Base-by-base conservation (phyloP, 1,284 basidiomycete genomes). In the Ceratorhiza oryzae-sativae region DNA sequence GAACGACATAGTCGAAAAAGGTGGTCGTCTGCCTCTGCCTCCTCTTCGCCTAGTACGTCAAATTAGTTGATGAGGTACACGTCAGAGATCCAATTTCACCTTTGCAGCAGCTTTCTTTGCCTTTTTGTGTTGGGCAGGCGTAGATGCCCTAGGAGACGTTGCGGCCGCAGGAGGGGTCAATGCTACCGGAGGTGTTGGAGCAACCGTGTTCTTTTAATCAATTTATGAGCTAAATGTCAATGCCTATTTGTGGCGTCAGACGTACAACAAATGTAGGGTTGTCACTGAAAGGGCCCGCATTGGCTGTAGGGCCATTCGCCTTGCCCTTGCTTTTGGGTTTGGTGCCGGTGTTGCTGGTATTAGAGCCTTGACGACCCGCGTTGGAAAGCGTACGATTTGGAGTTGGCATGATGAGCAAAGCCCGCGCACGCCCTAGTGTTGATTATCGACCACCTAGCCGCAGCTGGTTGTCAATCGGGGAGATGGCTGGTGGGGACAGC, bases 81-180 rank as follows among this genome's bases (percentile, higher is more conserved):
- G 36, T 41, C 51, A 68, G 41, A 56, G 15, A 3, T 10, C 2
- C 56, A 51, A 51, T 18, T 53, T 58, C 41, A 58, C 59, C 48
- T 70, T 73, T 55, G 48, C 61, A 25, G 65, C 71, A 34, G 62
- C 32, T 9, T 73, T 36, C 32, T 73, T 79, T 56, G 32, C 75
- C 75, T 71, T 77, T 76, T 41, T 72, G 74, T 67, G 77, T 76
- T 23, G 76, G 76, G 62, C 79, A 78, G 72, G 76, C 79, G 23
- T 73, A 77, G n/a, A 32, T 10, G 79, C 78, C 25, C 18, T 62
- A 9, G 36, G 36, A 25, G 62, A 25, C 41, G 42, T 25, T 49
- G 15, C 34, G 13, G 39, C 25, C 12, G 55, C 1, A 15, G 34
- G 12, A 12, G 59, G 25, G 13, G 36, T 39, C 13, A 6, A 6